Conservation (phyloP, 177 flowering plant species). For the Telopea speciosissima region DNA sequence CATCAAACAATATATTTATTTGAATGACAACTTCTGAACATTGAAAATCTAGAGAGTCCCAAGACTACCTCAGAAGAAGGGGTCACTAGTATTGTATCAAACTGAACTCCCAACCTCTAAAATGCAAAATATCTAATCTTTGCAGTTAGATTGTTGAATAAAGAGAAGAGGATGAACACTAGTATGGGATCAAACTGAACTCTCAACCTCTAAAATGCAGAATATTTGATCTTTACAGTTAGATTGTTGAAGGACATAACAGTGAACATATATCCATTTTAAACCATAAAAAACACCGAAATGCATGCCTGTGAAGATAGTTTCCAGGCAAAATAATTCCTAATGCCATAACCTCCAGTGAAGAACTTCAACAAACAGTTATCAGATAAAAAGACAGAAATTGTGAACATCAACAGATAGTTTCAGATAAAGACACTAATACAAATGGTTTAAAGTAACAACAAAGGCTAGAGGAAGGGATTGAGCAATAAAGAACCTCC, state of each 20-base stretch:
- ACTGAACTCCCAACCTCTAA: not conserved
- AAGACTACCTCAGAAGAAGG: too few species aligned
- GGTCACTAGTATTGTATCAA: not conserved
- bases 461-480: not conserved
- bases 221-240: not conserved
- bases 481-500: constrained; percentile 7
- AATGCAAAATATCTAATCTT: not conserved
- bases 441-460: not conserved
- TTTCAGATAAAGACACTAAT: not conserved
- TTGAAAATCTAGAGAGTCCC: too few species aligned
- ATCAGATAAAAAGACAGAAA: not conserved
- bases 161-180: not conserved
- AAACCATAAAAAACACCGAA: not conserved
- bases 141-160: not conserved
- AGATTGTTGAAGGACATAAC: not conserved
- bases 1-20: not conserved
- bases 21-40: too few species aligned
- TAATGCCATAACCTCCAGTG: not conserved
- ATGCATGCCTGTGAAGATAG: not conserved
- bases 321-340: not conserved
- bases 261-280: not conserved
- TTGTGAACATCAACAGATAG: not conserved
- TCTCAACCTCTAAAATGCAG: not conserved
- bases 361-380: not conserved
- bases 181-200: not conserved